Evolutionary conservation across 2,329 filamentous ascomycete genomes (phyloP).

Genomic region (Penicillium hordei): DNA sequence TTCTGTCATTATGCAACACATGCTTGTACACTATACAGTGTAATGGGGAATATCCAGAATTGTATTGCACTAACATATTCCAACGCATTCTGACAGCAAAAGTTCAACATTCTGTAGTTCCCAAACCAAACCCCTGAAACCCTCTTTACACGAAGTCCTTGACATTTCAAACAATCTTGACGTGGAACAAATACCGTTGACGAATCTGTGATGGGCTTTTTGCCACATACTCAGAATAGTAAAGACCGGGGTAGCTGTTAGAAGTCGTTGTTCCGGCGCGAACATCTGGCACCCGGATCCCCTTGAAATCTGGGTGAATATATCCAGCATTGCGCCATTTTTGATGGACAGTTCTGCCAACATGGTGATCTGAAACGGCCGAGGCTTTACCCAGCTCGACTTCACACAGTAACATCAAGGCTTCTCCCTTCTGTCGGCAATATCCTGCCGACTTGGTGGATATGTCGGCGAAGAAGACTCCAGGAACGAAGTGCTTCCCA

Average conservation of each 20-base stretch:
- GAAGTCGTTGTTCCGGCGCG: not conserved
- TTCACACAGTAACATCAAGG: constrained; percentile 19
- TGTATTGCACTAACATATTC: not conserved
- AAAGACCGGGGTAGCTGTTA: fast-evolving
- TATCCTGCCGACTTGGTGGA: constrained; percentile 14
- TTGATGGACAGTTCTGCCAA: not conserved
- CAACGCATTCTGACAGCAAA: not conserved
- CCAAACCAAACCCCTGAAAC: not conserved
- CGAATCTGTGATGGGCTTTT: constrained; percentile 43
- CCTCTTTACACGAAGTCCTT: not conserved
- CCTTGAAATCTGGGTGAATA: constrained; percentile 12
- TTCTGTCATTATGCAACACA: no score
- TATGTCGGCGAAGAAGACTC: constrained; percentile 18
- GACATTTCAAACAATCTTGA: constrained; percentile 24
- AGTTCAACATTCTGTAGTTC: not conserved
- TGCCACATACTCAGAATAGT: constrained; percentile 43
- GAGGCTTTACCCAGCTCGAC: constrained; percentile 11
- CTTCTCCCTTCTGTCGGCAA: not conserved
- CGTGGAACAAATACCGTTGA: constrained; percentile 39
- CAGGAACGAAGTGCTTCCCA: constrained; percentile 5
- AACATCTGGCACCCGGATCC: constrained; percentile 11
- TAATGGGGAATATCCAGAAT: not conserved
- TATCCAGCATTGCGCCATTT: constrained; percentile 12
- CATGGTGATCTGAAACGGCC: not conserved
- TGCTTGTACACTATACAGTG: not conserved